Evolutionary conservation across 768 basidiomycete genomes (phyloP).

Genomic region (Zangia roseola): DNA sequence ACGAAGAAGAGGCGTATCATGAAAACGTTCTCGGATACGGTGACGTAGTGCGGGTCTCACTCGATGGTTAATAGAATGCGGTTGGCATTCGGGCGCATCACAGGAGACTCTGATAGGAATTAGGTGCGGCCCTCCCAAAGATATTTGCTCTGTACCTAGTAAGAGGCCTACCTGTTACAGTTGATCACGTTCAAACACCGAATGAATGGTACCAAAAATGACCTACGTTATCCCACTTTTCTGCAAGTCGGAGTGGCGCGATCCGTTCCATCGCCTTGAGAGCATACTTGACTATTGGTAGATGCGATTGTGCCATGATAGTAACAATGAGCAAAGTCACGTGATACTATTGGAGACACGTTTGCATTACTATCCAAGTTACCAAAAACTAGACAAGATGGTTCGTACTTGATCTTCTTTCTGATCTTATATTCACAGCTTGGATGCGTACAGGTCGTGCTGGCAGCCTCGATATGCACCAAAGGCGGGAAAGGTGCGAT

Average conservation of each 20-base stretch:
- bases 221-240: slow-evolving; percentile 93
- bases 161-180: slow-evolving; percentile 63
- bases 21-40: slow-evolving; percentile 7
- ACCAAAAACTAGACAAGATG: slow-evolving; percentile 14
- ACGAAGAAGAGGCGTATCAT: slow-evolving; percentile 18
- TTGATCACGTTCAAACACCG: slow-evolving; percentile 7
- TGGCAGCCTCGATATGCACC: slow-evolving; percentile 93
- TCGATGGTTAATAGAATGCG: slow-evolving; percentile 70
- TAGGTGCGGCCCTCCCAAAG: background rate
- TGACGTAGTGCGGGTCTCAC: slow-evolving; percentile 36
- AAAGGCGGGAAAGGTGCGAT: slow-evolving; percentile 86
- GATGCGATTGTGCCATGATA: slow-evolving; percentile 12
- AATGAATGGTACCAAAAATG: background rate
- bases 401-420: slow-evolving; percentile 8
- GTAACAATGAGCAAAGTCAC: slow-evolving; percentile 5
- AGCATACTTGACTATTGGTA: slow-evolving; percentile 44
- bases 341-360: slow-evolving; percentile 16
- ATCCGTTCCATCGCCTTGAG: slow-evolving; percentile 77
- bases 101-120: slow-evolving; percentile 50
- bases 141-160: slow-evolving; percentile 48
- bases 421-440: slow-evolving; percentile 2
- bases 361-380: slow-evolving; percentile 1
- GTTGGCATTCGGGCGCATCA: slow-evolving; percentile 44
- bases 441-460: slow-evolving; percentile 62
- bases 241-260: slow-evolving; percentile 83